Conservation (phyloP, 495 filamentous ascomycete species). For the Penicillium herquei region DNA sequence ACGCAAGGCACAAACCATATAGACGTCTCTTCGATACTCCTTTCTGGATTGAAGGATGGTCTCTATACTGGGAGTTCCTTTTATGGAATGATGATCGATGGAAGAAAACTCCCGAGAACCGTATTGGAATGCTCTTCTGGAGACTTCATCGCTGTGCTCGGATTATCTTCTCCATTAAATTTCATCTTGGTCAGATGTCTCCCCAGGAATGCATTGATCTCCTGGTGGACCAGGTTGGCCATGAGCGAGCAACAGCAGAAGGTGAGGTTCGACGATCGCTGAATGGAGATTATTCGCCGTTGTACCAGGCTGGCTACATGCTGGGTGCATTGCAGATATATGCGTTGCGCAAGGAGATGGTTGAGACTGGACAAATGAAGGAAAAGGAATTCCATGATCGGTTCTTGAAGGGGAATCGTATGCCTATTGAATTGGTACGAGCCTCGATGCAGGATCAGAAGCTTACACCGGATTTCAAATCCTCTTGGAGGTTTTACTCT, state of each 20-base stretch:
- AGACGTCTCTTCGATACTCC: conserved; percentile 48
- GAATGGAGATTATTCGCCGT: conserved; percentile 44
- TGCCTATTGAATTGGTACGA: conserved; percentile 53
- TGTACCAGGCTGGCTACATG: conserved; percentile 56
- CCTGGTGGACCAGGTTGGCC: conserved; percentile 37
- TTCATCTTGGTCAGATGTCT: conserved; percentile 47
- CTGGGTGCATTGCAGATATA: conserved; percentile 50
- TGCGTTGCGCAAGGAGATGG: conserved; percentile 37
- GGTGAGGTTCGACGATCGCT: conserved; percentile 51
- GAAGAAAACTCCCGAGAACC: conserved; percentile 41
- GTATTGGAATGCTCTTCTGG: conserved; percentile 48
- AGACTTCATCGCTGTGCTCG: conserved; percentile 54
- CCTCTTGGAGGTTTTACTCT: conserved; percentile 18
- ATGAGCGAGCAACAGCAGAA: conserved; percentile 55
- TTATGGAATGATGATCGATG: conserved; percentile 40
- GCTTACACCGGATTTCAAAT: conserved; percentile 6
- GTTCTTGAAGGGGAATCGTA: conserved; percentile 41
- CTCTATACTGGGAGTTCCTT: conserved; percentile 52
- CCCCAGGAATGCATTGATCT: conserved; percentile 50
- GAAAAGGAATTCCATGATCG: conserved; percentile 52
- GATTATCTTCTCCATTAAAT: conserved; percentile 51
- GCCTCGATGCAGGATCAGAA: conserved; percentile 31
- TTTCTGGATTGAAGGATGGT: conserved; percentile 56
- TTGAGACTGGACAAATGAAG: conserved; percentile 21
- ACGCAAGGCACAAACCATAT: conserved; percentile 41